These are phyloP conservation scores for Russula dissimulans DNA, from an alignment of 768 basidiomycete species.

Conservation along the genomic window DNA sequence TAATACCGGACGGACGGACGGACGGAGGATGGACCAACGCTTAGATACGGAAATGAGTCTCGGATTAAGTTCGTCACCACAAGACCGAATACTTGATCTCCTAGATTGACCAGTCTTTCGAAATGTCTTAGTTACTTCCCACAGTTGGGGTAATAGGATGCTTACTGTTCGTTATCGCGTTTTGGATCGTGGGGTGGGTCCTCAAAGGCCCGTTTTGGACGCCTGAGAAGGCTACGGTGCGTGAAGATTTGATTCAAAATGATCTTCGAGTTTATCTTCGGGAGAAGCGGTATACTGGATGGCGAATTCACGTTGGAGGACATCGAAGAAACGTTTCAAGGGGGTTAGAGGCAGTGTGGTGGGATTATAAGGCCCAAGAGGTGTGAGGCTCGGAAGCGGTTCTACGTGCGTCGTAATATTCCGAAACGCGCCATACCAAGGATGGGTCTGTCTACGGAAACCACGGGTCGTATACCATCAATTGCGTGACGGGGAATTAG, in stretches of 20 bases:
- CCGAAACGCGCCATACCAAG: conserved; percentile 5
- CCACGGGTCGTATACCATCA: background rate
- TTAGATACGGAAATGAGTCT: background rate
- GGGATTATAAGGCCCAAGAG: background rate
- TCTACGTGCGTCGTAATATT: background rate
- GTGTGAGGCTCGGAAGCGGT: background rate
- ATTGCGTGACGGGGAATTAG: background rate
- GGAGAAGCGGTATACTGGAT: conserved; percentile 2
- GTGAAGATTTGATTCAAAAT: conserved; percentile 7
- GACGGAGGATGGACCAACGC: conserved; percentile 13
- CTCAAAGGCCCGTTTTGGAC: conserved; percentile 8
- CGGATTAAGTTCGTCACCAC: conserved; percentile 10
- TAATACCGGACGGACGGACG: background rate
- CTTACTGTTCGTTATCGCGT: conserved; percentile 11
- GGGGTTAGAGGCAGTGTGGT: background rate
- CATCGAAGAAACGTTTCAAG: background rate
- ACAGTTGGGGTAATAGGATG: background rate
- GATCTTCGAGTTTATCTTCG: background rate
- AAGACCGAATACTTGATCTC: conserved; percentile 10
- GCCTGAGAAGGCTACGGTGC: conserved; percentile 3
- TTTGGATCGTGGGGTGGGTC: conserved; percentile 1
- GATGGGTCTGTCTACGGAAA: background rate
- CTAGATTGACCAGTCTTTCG: conserved; percentile 5
- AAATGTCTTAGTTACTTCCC: background rate
- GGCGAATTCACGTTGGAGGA: background rate